These are phyloP conservation scores for Chaetomium strumarium DNA, from an alignment of 2,329 filamentous ascomycete genomes.

Conservation along the genomic window DNA sequence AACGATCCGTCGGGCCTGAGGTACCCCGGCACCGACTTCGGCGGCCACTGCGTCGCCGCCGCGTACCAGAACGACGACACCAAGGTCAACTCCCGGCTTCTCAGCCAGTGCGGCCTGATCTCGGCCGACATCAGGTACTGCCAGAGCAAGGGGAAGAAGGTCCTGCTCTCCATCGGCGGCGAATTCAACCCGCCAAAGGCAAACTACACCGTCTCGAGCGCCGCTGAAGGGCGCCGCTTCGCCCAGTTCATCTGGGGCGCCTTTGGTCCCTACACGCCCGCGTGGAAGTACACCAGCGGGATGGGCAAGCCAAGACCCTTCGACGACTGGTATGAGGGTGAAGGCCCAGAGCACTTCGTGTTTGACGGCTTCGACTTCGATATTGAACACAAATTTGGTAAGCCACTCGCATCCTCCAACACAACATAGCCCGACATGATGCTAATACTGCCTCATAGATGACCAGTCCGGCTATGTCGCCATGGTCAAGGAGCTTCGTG, in stretches of 20 bases:
- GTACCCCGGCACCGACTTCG: slow-evolving; percentile 37
- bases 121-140: slow-evolving; percentile 39
- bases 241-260: slow-evolving; percentile 34
- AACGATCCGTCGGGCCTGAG: slow-evolving; percentile 27
- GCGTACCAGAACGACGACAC: slow-evolving; percentile 28
- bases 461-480: slow-evolving; percentile 26
- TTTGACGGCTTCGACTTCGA: slow-evolving; percentile 51
- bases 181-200: slow-evolving; percentile 26
- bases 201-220: slow-evolving; percentile 33
- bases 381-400: slow-evolving; percentile 34
- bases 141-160: slow-evolving; percentile 54
- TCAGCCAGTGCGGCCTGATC: slow-evolving; percentile 30
- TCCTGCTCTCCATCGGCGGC: slow-evolving; percentile 60
- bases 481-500: slow-evolving; percentile 27
- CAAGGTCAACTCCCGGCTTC: slow-evolving; percentile 27
- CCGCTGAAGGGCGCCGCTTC: slow-evolving; percentile 30
- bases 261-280: slow-evolving; percentile 32
- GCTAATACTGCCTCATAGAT: slow-evolving; percentile 16
- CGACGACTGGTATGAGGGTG: slow-evolving; percentile 27
- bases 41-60: slow-evolving; percentile 31
- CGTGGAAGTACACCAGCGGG: too few species aligned
- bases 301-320: slow-evolving; percentile 39
- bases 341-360: slow-evolving; percentile 28
- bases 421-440: slow-evolving; percentile 1
- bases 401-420: neutral